These are phyloP conservation scores for Aureobasidium leucospermi DNA, from an alignment of 2,329 filamentous ascomycete species.

Conservation along the genomic window DNA sequence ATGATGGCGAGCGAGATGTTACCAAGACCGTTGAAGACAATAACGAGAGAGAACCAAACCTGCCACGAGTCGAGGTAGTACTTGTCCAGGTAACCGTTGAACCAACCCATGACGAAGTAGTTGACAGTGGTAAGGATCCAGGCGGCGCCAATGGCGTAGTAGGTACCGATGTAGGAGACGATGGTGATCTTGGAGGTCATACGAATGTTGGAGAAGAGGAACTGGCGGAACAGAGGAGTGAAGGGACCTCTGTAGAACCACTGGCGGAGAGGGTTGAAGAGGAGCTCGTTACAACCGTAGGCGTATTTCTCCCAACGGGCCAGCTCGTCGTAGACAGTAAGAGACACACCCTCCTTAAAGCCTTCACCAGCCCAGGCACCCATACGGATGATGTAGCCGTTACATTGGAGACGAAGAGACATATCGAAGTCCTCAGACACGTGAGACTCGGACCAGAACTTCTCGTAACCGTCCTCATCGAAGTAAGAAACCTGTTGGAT, in stretches of 20 bases:
- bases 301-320: slow-evolving; percentile 68
- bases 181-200: slow-evolving; percentile 64
- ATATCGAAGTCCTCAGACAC: slow-evolving; percentile 73
- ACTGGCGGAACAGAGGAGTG: slow-evolving; percentile 55
- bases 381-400: slow-evolving; percentile 60
- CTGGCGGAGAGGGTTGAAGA: slow-evolving; percentile 59
- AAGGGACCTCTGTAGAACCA: slow-evolving; percentile 59
- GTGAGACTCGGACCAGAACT: slow-evolving; percentile 68
- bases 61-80: slow-evolving; percentile 62
- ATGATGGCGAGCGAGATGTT: slow-evolving; percentile 56
- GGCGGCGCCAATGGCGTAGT: slow-evolving; percentile 60
- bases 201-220: slow-evolving; percentile 54
- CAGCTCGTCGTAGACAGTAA: slow-evolving; percentile 67
- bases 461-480: slow-evolving; percentile 53
- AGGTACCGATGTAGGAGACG: slow-evolving; percentile 62
- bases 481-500: slow-evolving; percentile 52
- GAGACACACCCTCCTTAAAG: slow-evolving; percentile 66
- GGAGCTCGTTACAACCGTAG: slow-evolving; percentile 63
- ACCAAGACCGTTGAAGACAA: slow-evolving; percentile 58
- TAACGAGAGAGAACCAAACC: slow-evolving; percentile 54
- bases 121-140: slow-evolving; percentile 61
- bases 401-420: slow-evolving; percentile 57
- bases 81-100: slow-evolving; percentile 57
- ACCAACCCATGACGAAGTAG: slow-evolving; percentile 67
- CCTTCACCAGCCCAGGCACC: slow-evolving; percentile 61